Base-by-base conservation (phyloP, 345 rosid genomes). In the Heritiera littoralis region DNA sequence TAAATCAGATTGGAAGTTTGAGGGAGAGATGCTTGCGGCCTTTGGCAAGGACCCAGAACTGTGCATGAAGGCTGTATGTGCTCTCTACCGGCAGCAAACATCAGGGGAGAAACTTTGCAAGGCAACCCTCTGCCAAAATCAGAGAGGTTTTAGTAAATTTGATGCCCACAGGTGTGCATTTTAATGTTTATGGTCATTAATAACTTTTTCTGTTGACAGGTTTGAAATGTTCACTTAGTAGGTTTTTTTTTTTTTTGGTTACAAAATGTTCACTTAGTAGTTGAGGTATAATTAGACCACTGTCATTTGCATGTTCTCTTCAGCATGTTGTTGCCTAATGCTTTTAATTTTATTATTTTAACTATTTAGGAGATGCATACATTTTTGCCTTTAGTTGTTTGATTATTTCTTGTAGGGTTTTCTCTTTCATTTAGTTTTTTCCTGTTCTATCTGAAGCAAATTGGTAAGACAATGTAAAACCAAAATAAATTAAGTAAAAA, bases 21-120 rank as follows among this genome's bases (percentile, higher is more conserved):
- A 90, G 81, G 93, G 83, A 32, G 93, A 93, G 41, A 88, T 94
- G 94, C 91, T 89, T 9, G 85, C 97, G 13, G 91, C 82, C 75
- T 91, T 94, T 20, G 93, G 88, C 35, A 93, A 93, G 84, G 90
- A 89, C 66, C 83, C 72, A 1, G 87, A 88, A 80, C 87, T 90
- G 18, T 94, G 98, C 84, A 90, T 93, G 95, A 92, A 80, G 80
- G 97, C 97, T 56, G 97, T 91, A 35, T 91, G 97, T 75, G 97
- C 91, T 65, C 84, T 93, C 14, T 91, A 88, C 74, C 75, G 92
- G 63, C 88, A 87, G 75, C 97, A 91, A 81, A 92, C 94, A 55
- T 75, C 78, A 7, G 97, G 83, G 45, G 95, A 94, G 80, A 83
- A 84, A 77, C n/a, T 15, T 48, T 32, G 52, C 1, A 88, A 86